A percentile compares a stretch with the other conserved stretches of the same genome.
phyloP scores from a whole-genome alignment of 352 stramenopile species.

The Globisporangium canariense region DNA sequence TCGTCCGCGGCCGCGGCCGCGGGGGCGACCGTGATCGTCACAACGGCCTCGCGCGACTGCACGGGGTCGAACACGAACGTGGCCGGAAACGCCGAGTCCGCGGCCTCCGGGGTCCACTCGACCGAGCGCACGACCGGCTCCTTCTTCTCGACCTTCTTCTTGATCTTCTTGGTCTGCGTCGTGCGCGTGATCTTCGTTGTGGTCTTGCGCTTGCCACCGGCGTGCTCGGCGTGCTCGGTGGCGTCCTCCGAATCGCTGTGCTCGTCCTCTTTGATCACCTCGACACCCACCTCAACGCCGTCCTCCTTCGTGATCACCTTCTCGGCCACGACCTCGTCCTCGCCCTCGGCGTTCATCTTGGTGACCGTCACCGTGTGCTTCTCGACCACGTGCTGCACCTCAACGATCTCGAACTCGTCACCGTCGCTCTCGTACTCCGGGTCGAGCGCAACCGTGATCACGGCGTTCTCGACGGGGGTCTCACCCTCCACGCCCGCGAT shows the following conservation, averaged over 20 bases:
- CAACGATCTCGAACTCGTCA: conserved; percentile 32
- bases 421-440: conserved; percentile 72
- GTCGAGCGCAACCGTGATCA: conserved; percentile 69
- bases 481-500: conserved; percentile 59
- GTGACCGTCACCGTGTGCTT: conserved; percentile 56
- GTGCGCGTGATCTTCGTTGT: conserved; percentile 60
- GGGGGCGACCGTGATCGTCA: conserved; percentile 59
- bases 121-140: conserved; percentile 35
- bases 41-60: conserved; percentile 76
- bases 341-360: conserved; percentile 30
- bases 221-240: conserved; percentile 9
- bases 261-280: conserved; percentile 32
- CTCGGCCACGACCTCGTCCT: conserved; percentile 19
- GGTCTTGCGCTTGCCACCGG: conserved; percentile 40
- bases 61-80: conserved; percentile 82
- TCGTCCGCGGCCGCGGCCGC: conserved; percentile 27
- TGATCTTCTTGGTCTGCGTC: conserved; percentile 52
- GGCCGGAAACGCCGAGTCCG: conserved; percentile 38
- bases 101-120: conserved; percentile 24
- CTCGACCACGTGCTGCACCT: conserved; percentile 51
- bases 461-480: conserved; percentile 41
- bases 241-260: conserved; percentile 18
- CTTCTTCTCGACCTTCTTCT: conserved; percentile 48
- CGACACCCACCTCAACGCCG: conserved; percentile 39
- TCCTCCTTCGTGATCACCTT: conserved; percentile 25